Conservation (phyloP, 169 alveolate genomes). For the Plasmodium malariae region DNA sequence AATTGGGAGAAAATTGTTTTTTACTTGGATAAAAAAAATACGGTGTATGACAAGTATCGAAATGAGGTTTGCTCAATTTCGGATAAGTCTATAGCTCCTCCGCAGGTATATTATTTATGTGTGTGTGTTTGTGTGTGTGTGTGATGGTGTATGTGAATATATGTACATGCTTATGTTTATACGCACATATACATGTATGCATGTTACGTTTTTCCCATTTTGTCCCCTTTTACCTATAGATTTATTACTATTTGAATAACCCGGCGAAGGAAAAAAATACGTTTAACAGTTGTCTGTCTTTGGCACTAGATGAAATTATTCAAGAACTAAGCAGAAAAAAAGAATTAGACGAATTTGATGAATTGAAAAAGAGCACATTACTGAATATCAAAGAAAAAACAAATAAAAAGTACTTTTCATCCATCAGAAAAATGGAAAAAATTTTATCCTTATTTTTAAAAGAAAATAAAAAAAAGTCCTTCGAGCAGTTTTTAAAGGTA, state of each 20-base stretch:
- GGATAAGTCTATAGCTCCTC: constrained; percentile 47
- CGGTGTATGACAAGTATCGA: constrained; percentile 40
- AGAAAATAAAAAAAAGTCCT: constrained; percentile 62
- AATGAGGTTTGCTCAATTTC: constrained; percentile 23
- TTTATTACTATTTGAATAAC: constrained; percentile 46
- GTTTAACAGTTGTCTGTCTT: constrained; percentile 55
- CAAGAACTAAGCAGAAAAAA: constrained; percentile 49
- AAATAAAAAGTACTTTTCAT: constrained; percentile 44
- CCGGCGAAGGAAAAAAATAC: constrained; percentile 49
- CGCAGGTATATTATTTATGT: constrained; percentile 16
- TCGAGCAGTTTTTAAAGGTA: constrained; percentile 66
- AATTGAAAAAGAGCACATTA: constrained; percentile 33
- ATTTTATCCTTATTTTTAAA: constrained; percentile 57
- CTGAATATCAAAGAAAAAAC: constrained; percentile 53
- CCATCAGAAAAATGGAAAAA: constrained; percentile 64
- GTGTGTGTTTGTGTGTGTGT: background rate
- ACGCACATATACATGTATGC: background rate
- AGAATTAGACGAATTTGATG: constrained; percentile 53
- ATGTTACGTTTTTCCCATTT: background rate
- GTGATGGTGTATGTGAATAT: background rate
- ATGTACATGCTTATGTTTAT: background rate
- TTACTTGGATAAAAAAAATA: constrained; percentile 44
- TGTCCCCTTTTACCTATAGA: background rate
- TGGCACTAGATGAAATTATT: constrained; percentile 66
- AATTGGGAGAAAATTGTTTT: constrained; percentile 33